Conservation (phyloP, 208 protist species). For the Wallacemonas sp. region DNA sequence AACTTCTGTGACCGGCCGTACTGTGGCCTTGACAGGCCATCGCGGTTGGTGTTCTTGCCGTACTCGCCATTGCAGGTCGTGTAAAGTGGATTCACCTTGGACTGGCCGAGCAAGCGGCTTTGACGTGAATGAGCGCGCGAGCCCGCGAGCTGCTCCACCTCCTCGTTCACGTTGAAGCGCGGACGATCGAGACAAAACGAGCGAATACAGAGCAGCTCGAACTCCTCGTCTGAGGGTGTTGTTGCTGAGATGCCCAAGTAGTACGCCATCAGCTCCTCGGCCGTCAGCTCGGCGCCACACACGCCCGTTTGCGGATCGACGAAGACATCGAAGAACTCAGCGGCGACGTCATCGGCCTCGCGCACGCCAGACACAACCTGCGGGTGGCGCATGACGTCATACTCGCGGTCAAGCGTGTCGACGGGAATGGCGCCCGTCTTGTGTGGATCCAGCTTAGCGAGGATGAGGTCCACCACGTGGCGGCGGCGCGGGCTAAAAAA, state of each 20-base stretch:
- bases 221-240: slow-evolving; percentile 59
- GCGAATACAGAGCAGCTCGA: slow-evolving; percentile 83
- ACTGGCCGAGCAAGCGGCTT: slow-evolving; percentile 46
- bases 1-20: slow-evolving; percentile 73
- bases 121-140: slow-evolving; percentile 34
- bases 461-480: slow-evolving; percentile 61
- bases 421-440: slow-evolving; percentile 44
- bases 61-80: slow-evolving; percentile 64
- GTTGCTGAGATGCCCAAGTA: slow-evolving; percentile 54
- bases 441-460: slow-evolving; percentile 53
- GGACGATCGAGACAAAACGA: slow-evolving; percentile 82
- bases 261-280: slow-evolving; percentile 69
- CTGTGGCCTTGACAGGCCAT: slow-evolving; percentile 19
- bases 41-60: slow-evolving; percentile 40
- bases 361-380: slow-evolving; percentile 36
- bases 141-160: slow-evolving; percentile 31
- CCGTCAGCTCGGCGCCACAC: slow-evolving; percentile 30
- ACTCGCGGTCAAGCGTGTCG: slow-evolving; percentile 34
- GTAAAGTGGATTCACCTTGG: slow-evolving; percentile 68
- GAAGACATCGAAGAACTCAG: slow-evolving; percentile 57
- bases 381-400: slow-evolving; percentile 80
- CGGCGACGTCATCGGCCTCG: slow-evolving; percentile 41
- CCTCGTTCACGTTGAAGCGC: slow-evolving; percentile 26
- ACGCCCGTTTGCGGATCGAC: slow-evolving; percentile 12
- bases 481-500: slow-evolving; percentile 51